Conservation (phyloP, 805 yeast species). For the Priceomyces melissophilus region DNA sequence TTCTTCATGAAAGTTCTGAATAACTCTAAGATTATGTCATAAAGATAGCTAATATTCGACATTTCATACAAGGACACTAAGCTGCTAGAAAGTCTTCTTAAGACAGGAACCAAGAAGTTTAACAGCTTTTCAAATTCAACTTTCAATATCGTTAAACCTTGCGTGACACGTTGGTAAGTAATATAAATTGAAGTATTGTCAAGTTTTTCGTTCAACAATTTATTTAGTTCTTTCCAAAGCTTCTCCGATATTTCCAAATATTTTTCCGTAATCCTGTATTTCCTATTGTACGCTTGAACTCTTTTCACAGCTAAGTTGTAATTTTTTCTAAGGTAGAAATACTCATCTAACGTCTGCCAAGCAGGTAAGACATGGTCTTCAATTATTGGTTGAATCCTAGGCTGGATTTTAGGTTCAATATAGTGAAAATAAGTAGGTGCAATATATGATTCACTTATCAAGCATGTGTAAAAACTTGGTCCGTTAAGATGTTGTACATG, state of each 20-base stretch:
- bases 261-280: too few relatives aligned
- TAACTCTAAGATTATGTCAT: not conserved
- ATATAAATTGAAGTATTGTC: too few relatives aligned
- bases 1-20: conserved; percentile 9
- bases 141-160: too few relatives aligned
- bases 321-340: not conserved
- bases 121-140: too few relatives aligned
- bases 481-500: not conserved
- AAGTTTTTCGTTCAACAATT: too few relatives aligned
- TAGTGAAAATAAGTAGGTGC: conserved; percentile 2
- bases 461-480: conserved; percentile 4
- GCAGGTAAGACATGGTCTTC: conserved; percentile 1
- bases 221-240: too few relatives aligned
- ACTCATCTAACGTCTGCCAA: not conserved
- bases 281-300: too few relatives aligned
- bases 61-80: not conserved
- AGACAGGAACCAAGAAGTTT: too few relatives aligned
- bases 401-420: conserved; percentile 2
- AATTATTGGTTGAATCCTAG: conserved; percentile 2
- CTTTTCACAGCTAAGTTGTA: not conserved
- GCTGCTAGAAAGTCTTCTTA: too few relatives aligned
- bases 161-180: too few relatives aligned
- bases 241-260: too few relatives aligned
- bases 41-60: not conserved
- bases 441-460: conserved; percentile 1